A percentile compares a stretch with the other conserved stretches of the same genome.
These are phyloP conservation scores for Aspergillus hiratsukae DNA, from an alignment of 2,329 filamentous ascomycete genomes.

Conservation along the genomic window DNA sequence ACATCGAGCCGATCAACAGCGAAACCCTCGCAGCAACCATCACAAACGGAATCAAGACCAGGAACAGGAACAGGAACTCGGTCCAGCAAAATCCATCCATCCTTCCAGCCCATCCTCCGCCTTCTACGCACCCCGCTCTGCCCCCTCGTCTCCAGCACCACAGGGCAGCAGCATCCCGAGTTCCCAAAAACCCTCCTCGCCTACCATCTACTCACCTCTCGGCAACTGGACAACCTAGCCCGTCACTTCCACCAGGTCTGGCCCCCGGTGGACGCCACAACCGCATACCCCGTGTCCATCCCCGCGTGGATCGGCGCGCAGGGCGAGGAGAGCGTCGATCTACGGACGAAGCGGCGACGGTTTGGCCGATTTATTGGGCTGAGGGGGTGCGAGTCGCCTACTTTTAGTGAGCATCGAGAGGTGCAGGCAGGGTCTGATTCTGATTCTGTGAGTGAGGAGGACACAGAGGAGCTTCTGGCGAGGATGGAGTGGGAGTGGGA, in stretches of 20 bases:
- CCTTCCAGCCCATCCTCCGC: constrained; percentile 14
- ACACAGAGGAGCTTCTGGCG: constrained; percentile 13
- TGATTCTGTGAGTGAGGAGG: constrained; percentile 2
- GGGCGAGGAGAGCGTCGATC: constrained; percentile 17
- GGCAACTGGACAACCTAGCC: constrained; percentile 40
- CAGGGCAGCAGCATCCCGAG: constrained; percentile 31
- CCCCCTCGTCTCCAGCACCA: constrained; percentile 35
- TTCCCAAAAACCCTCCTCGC: constrained; percentile 37
- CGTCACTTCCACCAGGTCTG: constrained; percentile 40
- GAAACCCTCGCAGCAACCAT: not conserved
- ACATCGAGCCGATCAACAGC: not conserved
- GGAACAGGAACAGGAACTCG: not conserved
- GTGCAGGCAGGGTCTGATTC: not conserved
- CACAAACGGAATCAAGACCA: not conserved
- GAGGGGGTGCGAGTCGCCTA: constrained; percentile 31
- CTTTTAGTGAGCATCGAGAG: not conserved
- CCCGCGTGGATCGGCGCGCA: constrained; percentile 27
- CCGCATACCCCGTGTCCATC: constrained; percentile 31
- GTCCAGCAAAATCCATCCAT: constrained; percentile 2
- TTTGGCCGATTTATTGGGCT: constrained; percentile 44
- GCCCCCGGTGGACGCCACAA: constrained; percentile 29
- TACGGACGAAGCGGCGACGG: constrained; percentile 37
- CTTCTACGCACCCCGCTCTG: constrained; percentile 29
- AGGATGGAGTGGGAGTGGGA: constrained; percentile 29
- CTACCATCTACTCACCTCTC: constrained; percentile 39